Evolutionary conservation across 495 filamentous ascomycete genomes (phyloP).

Genomic region (Podospora pseudopauciseta): DNA sequence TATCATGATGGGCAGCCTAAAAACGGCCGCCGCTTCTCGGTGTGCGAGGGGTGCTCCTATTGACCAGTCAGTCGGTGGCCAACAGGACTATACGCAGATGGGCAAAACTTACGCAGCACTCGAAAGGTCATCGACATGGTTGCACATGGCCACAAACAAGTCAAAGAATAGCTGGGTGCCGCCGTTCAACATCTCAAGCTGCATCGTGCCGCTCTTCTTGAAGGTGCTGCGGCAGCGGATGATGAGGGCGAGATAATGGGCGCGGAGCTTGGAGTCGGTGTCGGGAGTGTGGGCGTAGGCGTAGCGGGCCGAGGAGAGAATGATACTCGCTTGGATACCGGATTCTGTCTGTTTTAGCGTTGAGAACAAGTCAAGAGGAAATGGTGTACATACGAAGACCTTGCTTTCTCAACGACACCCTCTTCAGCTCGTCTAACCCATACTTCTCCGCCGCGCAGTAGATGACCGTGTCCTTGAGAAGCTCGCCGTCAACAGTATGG

Average conservation of each 20-base stretch:
- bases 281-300: constrained; percentile 88
- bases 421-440: constrained; percentile 75
- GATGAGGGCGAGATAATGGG: constrained; percentile 89
- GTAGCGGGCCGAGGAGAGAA: constrained; percentile 76
- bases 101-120: constrained; percentile 41
- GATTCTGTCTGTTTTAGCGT: constrained; percentile 45
- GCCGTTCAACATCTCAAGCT: constrained; percentile 86
- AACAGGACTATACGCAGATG: neutral
- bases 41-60: constrained; percentile 42
- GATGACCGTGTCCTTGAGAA: constrained; percentile 85
- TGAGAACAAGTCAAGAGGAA: neutral
- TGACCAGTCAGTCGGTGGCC: neutral
- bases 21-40: constrained; percentile 40
- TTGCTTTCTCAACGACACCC: constrained; percentile 79
- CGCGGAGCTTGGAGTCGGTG: constrained; percentile 79
- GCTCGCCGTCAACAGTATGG: constrained; percentile 57
- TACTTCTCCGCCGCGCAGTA: constrained; percentile 87
- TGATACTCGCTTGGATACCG: constrained; percentile 78
- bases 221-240: constrained; percentile 80
- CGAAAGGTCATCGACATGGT: constrained; percentile 70
- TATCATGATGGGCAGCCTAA: constrained; percentile 19
- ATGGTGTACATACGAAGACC: constrained; percentile 54
- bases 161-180: constrained; percentile 83
- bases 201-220: constrained; percentile 94
- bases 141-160: constrained; percentile 87